These are phyloP conservation scores for Alternaria sp. DNA, from an alignment of 2,329 filamentous ascomycete genomes.

Conservation along the genomic window DNA sequence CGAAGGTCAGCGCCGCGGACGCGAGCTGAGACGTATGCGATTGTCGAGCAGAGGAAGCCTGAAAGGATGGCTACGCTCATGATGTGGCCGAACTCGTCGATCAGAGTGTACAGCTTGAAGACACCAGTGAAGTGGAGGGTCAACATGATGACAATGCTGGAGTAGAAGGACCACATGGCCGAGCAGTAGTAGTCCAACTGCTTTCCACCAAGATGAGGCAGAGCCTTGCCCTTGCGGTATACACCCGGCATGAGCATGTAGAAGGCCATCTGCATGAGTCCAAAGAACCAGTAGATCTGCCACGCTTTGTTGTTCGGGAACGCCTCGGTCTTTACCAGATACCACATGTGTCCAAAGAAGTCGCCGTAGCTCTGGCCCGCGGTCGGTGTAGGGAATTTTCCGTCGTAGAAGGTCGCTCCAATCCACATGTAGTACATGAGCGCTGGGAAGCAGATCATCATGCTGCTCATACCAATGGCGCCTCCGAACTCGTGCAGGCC, in stretches of 20 bases:
- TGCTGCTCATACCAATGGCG: constrained; percentile 74
- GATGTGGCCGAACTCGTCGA: constrained; percentile 93
- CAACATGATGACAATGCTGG: constrained; percentile 75
- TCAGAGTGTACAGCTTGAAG: constrained; percentile 88
- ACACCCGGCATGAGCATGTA: constrained; percentile 90
- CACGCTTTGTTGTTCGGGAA: constrained; percentile 84
- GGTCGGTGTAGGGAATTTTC: constrained; percentile 73
- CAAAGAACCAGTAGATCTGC: constrained; percentile 93
- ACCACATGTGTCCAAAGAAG: constrained; percentile 73
- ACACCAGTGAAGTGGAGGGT: constrained; percentile 79
- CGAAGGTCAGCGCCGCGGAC: constrained; percentile 83
- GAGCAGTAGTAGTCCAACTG: constrained; percentile 96
- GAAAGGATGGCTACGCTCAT: constrained; percentile 93
- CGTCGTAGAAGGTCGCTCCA: constrained; percentile 90
- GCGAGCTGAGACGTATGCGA: constrained; percentile 86
- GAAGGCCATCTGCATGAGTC: constrained; percentile 80
- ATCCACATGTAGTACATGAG: constrained; percentile 99
- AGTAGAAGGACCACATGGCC: constrained; percentile 84
- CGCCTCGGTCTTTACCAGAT: constrained; percentile 80
- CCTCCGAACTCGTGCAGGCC: constrained; percentile 84
- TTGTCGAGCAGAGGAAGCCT: constrained; percentile 80
- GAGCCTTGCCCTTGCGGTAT: constrained; percentile 84
- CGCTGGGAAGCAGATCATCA: constrained; percentile 92
- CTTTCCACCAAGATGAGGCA: constrained; percentile 81
- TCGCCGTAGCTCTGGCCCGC: constrained; percentile 71